Evolutionary conservation across 2,329 filamentous ascomycete genomes (phyloP), one percentile per base, ranked within the genome.

Genomic region (Berkeleyomyces basicola): DNA sequence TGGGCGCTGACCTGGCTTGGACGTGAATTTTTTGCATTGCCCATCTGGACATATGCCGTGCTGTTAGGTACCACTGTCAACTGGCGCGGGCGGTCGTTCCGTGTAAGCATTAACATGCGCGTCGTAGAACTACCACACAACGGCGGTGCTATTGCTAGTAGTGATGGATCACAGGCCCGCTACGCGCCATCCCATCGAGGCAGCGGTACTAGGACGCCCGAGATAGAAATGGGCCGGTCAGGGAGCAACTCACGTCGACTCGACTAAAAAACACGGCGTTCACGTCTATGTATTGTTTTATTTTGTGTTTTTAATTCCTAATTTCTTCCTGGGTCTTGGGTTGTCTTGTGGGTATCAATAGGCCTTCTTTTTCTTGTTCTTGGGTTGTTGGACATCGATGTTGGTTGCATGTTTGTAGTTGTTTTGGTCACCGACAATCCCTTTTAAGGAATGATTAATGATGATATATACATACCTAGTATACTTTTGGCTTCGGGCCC

Each of bases 11-110:
- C 91, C 0, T 99, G 95, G 93, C 68, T 95, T 0, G 90, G 87
- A 0, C 79, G 93, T 40, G 93, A 99, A 73, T 67, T 82, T 0
- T 77, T 96, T 7, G 91, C 93, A 0, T 76, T 96, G 55, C 91
- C 91, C 0, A 86, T 99, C 64, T 99, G 93, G 93, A 76, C 83
- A 0, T 90, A 86, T 82, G 93, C 93, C 0, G 88, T 96, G 23
- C 82, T 89, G 68, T 86, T 92, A n/a, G 93, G 93, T 0, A 83
- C 87, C 1, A 92, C 85, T 0, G 89, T 99, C 0, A 82, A 82
- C 61, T 99, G 93, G 95, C 78, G 93, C 62, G 92, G 91, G 0
- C 85, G 85, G 69, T 80, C 77, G 37, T 97, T 97, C 71, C 82
- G 81, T 68, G 91, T 97, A 1, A 83, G 86, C 1, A 79, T 89